Evolutionary conservation across 805 yeast species (phyloP), one percentile per base, ranked within the genome.

Genomic region (Starmera dryadoides): DNA sequence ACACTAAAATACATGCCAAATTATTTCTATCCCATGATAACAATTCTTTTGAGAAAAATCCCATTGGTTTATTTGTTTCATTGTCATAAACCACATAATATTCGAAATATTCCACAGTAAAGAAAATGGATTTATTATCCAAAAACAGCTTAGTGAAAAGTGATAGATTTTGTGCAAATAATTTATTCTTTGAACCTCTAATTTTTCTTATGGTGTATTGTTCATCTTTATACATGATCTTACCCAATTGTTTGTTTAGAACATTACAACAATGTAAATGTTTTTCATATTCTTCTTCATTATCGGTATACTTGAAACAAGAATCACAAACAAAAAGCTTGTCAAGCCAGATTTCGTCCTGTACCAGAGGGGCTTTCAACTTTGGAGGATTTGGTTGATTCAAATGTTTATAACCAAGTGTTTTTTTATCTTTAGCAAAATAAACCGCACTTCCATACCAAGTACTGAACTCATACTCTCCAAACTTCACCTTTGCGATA

Each of bases 391-490:
- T 32, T 16, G 35, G 49, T n/a, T 37, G 28, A 28, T 46, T 43
- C 6, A 55, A 40, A 36, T 56, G 58, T 29, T 63, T 60, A 46
- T 60, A 69, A 4, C 81, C 84, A 37, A 76, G 48, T 3, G 63
- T 60, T 34, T 62, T 60, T 26, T 70, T 71, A 42, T 68, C 71
- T 12, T 59, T 60, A 35, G 68, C 67, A 46, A 88, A 86, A 55
- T 86, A 82, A 1, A 87, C 94, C 3, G 86, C 75, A 50, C 84
- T 83, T 0, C 94, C 93, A 56, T 83, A 88, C 96, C 97, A 87
- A 3, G 97, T 81, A 39, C 77, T 71, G 44, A 89, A 77, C 42
- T 72, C 73, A 47, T 68, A 71, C 17, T 71, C 68, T 0, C 96
- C 97, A 44, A 86, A 75, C 26, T 69, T 71, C 8, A 91, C 85